phyloP scores from a whole-genome alignment of 345 rosid species.

The Rhodomyrtus tomentosa region DNA sequence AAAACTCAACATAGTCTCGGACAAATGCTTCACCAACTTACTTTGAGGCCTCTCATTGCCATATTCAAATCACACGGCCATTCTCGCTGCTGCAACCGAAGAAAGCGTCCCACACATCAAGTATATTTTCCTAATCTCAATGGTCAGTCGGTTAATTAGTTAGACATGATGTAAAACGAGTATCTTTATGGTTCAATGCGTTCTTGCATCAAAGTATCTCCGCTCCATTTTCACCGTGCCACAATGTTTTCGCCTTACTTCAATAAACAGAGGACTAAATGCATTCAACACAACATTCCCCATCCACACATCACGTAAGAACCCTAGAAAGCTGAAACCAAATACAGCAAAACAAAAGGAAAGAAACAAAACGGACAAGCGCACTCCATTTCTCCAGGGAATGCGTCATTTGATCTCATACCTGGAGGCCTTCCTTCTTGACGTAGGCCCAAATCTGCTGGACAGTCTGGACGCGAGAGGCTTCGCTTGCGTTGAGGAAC shows the following conservation, averaged over 20 bases:
- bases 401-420: neutral
- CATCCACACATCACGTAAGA: neutral
- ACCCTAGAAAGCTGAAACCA: neutral
- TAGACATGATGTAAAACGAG: neutral
- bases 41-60: neutral
- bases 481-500: conserved; percentile 51
- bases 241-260: neutral
- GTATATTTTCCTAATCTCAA: neutral
- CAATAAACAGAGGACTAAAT: neutral
- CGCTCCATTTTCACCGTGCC: neutral
- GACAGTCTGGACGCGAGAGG: conserved; percentile 55
- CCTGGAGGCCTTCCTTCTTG: conserved; percentile 79
- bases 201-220: neutral
- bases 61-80: neutral
- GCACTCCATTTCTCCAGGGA: neutral
- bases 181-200: neutral
- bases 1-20: neutral
- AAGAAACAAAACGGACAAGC: neutral
- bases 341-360: neutral
- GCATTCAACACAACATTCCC: too few relatives aligned
- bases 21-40: neutral
- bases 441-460: conserved; percentile 71
- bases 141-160: neutral
- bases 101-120: neutral
- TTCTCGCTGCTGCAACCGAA: neutral